Conservation (phyloP, 108 stramenopile genomes). For the Tribonema minus region DNA sequence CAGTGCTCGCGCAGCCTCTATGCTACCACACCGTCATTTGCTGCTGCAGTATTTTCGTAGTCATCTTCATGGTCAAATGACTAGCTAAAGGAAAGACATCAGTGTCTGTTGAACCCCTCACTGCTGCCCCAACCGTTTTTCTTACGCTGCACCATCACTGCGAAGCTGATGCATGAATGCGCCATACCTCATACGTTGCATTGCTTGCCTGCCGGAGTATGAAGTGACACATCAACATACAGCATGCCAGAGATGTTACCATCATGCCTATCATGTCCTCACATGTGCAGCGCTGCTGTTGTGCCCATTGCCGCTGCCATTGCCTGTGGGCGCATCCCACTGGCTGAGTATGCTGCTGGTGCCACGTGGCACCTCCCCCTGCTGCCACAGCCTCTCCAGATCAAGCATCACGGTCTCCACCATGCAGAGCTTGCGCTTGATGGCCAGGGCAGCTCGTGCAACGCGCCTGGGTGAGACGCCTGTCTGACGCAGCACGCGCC, state of each 20-base stretch:
- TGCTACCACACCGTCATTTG: neutral
- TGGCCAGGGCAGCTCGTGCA: constrained; percentile 7
- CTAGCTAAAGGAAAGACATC: too few relatives aligned
- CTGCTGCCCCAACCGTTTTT: too few relatives aligned
- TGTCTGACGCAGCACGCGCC: constrained; percentile 49
- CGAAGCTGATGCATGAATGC: too few relatives aligned
- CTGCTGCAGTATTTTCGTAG: too few relatives aligned
- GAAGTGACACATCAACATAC: neutral
- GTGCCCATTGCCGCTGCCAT: neutral
- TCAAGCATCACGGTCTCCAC: constrained; percentile 47
- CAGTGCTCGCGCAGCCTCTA: neutral
- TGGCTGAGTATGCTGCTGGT: neutral
- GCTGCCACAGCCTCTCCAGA: constrained; percentile 43
- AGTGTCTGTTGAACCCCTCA: too few relatives aligned
- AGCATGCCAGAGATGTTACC: neutral
- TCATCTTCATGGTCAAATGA: too few relatives aligned
- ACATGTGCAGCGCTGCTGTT: neutral
- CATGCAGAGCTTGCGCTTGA: constrained; percentile 34
- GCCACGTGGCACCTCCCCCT: constrained; percentile 26
- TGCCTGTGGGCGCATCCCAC: neutral
- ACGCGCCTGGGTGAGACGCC: constrained; percentile 38
- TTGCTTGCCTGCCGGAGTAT: neutral
- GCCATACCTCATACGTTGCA: neutral
- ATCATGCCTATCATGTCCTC: neutral
- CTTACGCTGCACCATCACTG: too few relatives aligned